A percentile compares a stretch with the other conserved stretches of the same genome.
These are phyloP conservation scores for Suillus placidus DNA, from an alignment of 768 basidiomycete genomes.

Conservation along the genomic window DNA sequence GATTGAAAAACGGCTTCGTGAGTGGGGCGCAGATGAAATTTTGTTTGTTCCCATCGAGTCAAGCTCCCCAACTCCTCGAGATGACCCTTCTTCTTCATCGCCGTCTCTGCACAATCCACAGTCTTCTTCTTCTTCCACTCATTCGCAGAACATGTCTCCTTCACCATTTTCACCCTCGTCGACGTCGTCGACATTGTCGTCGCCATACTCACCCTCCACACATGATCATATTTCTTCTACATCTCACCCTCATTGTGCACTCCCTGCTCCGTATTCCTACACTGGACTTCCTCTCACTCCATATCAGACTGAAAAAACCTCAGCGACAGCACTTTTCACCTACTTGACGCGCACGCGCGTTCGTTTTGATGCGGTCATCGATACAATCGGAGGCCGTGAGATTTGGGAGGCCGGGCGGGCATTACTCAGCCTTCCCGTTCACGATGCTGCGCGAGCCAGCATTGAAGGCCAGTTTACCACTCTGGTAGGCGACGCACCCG, in stretches of 20 bases:
- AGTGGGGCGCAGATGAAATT: slow-evolving; percentile 79
- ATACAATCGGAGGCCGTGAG: slow-evolving; percentile 79
- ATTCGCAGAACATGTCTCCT: slow-evolving; percentile 33
- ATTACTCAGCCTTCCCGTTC: slow-evolving; percentile 48
- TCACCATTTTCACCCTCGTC: slow-evolving; percentile 37
- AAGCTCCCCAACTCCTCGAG: slow-evolving; percentile 21
- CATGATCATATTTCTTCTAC: slow-evolving; percentile 25
- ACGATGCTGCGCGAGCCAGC: slow-evolving; percentile 32
- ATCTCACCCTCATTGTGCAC: slow-evolving; percentile 27
- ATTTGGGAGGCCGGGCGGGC: slow-evolving; percentile 76
- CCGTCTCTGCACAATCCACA: slow-evolving; percentile 28
- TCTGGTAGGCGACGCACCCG: slow-evolving; percentile 70
- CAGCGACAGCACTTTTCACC: slow-evolving; percentile 27
- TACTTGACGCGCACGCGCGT: slow-evolving; percentile 32
- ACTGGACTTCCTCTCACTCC: slow-evolving; percentile 30
- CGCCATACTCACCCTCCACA: slow-evolving; percentile 31
- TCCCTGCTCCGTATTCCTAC: slow-evolving; percentile 34
- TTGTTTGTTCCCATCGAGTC: slow-evolving; percentile 52
- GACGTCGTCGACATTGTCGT: slow-evolving; percentile 35
- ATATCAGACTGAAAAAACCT: slow-evolving; percentile 31
- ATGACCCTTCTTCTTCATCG: slow-evolving; percentile 25
- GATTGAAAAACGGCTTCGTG: slow-evolving; percentile 57
- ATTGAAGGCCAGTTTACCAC: slow-evolving; percentile 70
- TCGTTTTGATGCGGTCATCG: slow-evolving; percentile 77
- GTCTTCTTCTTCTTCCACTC: slow-evolving; percentile 28